phyloP scores from a whole-genome alignment of 176 grass and related monocot genomes.

The Rhynchospora pubera region DNA sequence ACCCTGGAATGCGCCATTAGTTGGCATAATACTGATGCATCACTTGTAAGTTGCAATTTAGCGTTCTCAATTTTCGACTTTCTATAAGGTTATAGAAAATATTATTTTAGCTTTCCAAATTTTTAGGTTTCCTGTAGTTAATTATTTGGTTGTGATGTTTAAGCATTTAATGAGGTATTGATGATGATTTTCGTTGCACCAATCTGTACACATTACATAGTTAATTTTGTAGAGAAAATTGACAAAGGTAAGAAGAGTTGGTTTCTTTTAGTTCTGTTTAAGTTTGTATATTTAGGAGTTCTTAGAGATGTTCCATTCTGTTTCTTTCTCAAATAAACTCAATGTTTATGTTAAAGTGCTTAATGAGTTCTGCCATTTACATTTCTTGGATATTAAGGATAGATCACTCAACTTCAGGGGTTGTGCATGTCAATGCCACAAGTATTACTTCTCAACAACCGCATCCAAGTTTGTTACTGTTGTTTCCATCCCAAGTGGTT shows the following conservation, averaged over 20 bases:
- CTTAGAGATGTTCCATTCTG: not conserved
- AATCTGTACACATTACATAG: not conserved
- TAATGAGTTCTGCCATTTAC: not conserved
- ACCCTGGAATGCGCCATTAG: constrained; percentile 66
- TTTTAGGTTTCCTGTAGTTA: not conserved
- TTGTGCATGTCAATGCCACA: not conserved
- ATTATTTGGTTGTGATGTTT: not conserved
- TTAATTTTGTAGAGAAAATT: not conserved
- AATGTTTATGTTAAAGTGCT: not conserved
- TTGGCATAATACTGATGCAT: constrained; percentile 95
- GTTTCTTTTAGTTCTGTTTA: not conserved
- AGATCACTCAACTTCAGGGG: not conserved
- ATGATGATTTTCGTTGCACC: not conserved
- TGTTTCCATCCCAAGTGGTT: not conserved
- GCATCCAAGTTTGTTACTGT: not conserved
- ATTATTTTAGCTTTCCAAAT: not conserved
- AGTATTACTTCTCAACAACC: not conserved
- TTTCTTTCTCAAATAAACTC: not conserved
- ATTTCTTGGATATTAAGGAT: not conserved
- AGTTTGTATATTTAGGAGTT: not conserved
- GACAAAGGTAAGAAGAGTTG: not conserved
- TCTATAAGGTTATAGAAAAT: not conserved
- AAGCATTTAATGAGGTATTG: not conserved
- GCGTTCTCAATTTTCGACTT: not conserved
- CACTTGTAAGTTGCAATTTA: constrained; percentile 50